Base-by-base conservation (phyloP, 2,329 filamentous ascomycete genomes). In the Monosporascus sp. region DNA sequence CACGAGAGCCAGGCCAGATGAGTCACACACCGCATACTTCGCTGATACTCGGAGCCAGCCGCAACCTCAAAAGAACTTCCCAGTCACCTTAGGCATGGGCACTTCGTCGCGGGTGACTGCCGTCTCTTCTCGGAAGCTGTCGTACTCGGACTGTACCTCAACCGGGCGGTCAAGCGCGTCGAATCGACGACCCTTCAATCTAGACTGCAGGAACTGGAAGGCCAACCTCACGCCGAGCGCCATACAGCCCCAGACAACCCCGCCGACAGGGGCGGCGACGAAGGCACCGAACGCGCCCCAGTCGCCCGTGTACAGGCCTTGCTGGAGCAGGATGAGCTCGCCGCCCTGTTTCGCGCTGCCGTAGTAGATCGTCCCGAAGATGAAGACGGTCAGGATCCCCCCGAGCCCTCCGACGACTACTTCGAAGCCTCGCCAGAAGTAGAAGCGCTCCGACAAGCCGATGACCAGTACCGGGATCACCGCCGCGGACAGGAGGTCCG, bases 221-320 rank as follows among this genome's bases (percentile, higher is more conserved):
- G 70, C 67, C 41, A 92, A 68, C 27, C 89, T 79, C 42, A 84
- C 61, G 15, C 63, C 76, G 37, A 88, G 77, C 5, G 86, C 87
- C 2, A 75, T 79, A 42, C 84, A 78, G 1, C 83, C 87, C 80
- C 86, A 92, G 36, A 92, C 70, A 18, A 93, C 63, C 22, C 87
- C 87, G 1, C 89, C 89, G 2, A 92, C 71, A 0, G 89, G 89
- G 0, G 89, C 89, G 9, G 86, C 88, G 5, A 93, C 85, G 62
- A 93, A 94, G 5, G 89, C 88, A 61, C 89, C 89, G 68, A 94
- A 94, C 2, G 81, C 87, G 57, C 83, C 86, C 90, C 90, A 94
- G 68, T 93, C 89, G 47, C 84, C 78, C 1, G 77, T 81, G 68
- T 92, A 94, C 20, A 94, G 74, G 0, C 89, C 89, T 58, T 85